A percentile compares a stretch with the other conserved stretches of the same genome.
These are phyloP conservation scores for Dictyostelium intermedium DNA, from an alignment of 78 protist genomes.

Conservation along the genomic window DNA sequence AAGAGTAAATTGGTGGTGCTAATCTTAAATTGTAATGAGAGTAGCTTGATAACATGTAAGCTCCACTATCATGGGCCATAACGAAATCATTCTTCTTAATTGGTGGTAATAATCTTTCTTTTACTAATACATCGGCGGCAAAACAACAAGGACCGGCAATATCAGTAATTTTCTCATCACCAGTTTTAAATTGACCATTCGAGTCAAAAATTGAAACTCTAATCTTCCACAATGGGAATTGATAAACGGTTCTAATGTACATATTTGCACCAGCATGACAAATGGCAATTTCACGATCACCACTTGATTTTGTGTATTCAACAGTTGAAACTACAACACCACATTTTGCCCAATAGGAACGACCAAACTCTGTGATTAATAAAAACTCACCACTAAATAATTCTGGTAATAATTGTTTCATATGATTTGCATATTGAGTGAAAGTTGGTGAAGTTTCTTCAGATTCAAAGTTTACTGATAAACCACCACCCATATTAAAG, in stretches of 20 bases:
- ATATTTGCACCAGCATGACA: conserved; percentile 65
- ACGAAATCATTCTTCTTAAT: conserved; percentile 3
- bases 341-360: conserved; percentile 59
- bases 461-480: conserved; percentile 47
- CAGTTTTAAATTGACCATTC: conserved; percentile 6
- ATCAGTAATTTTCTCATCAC: conserved; percentile 22
- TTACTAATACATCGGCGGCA: conserved; percentile 54
- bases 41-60: conserved; percentile 24
- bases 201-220: conserved; percentile 25
- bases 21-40: conserved; percentile 60
- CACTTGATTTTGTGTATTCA: conserved; percentile 43
- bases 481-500: conserved; percentile 73
- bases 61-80: conserved; percentile 67
- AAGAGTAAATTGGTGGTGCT: conserved; percentile 65
- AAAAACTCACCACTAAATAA: conserved; percentile 34
- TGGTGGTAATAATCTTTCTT: conserved; percentile 41
- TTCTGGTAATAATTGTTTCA: conserved; percentile 17
- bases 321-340: conserved; percentile 33
- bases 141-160: conserved; percentile 74
- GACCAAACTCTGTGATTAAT: conserved; percentile 63
- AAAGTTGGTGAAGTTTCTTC: conserved; percentile 51
- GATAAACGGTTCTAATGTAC: conserved; percentile 55
- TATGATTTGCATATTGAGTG: conserved; percentile 13
- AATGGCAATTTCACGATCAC: conserved; percentile 39
- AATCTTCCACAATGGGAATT: conserved; percentile 55